phyloP scores from a whole-genome alignment of 768 basidiomycete genomes.

The Pleurotus sapidus region DNA sequence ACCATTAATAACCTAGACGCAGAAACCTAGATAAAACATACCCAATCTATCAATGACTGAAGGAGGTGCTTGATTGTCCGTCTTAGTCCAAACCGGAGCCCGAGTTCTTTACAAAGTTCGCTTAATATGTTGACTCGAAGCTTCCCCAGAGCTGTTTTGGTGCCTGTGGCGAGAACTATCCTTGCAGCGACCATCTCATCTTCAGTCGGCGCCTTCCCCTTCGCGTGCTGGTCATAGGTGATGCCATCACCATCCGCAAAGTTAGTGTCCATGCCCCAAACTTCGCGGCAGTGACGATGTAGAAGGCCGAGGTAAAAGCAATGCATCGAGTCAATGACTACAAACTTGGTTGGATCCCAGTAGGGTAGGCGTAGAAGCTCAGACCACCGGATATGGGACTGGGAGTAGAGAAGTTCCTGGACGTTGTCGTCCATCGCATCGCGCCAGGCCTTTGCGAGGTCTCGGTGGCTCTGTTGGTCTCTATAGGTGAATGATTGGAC shows the following conservation, averaged over 20 bases:
- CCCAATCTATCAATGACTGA: too few species aligned
- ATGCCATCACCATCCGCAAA: not conserved
- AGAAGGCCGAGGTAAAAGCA: constrained; percentile 26
- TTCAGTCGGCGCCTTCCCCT: constrained; percentile 1
- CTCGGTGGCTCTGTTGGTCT: constrained; percentile 10
- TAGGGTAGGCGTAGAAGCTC: constrained; percentile 28
- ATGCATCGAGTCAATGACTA: constrained; percentile 35
- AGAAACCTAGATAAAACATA: too few species aligned
- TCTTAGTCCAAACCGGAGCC: constrained; percentile 12
- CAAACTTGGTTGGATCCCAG: constrained; percentile 24
- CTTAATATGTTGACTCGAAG: not conserved
- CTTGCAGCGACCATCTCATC: not conserved
- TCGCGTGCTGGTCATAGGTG: not conserved
- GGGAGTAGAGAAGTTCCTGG: too few species aligned
- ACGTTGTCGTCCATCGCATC: too few species aligned
- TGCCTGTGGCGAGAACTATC: not conserved
- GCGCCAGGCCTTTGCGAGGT: too few species aligned
- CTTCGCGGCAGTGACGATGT: constrained; percentile 18
- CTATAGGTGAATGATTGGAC: constrained; percentile 12
- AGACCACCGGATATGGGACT: constrained; percentile 19
- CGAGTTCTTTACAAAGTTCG: not conserved
- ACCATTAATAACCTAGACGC: too few species aligned
- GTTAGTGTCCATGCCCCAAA: constrained; percentile 10
- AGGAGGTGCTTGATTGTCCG: too few species aligned
- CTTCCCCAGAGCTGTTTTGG: not conserved